Conservation (phyloP, 441 rosid species). For the Erodium texanum region DNA sequence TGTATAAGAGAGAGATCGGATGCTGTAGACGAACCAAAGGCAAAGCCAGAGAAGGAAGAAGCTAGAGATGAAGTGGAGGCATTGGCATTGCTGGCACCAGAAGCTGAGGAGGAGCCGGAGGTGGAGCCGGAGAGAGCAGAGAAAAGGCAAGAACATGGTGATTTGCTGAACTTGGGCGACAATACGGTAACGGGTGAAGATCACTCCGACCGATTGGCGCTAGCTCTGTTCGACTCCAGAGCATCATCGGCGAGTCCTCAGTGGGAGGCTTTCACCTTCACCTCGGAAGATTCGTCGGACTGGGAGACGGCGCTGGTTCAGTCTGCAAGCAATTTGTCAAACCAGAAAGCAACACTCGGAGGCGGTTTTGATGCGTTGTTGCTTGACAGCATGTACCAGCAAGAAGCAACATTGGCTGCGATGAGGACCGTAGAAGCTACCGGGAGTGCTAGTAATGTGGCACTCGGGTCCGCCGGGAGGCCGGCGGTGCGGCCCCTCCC, state of each 20-base stretch:
- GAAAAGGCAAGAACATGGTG: constrained; percentile 27
- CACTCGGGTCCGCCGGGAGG: constrained; percentile 39
- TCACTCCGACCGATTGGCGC: constrained; percentile 42
- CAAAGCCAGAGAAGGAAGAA: constrained; percentile 12
- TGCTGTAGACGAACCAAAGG: constrained; percentile 17
- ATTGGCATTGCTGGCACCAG: constrained; percentile 51
- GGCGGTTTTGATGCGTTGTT: constrained; percentile 51
- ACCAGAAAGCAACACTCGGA: constrained; percentile 27
- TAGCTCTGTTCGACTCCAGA: constrained; percentile 57
- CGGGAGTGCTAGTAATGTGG: constrained; percentile 54
- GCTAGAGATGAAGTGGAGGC: too few relatives aligned
- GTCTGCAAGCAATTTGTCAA: constrained; percentile 43
- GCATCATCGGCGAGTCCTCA: constrained; percentile 20
- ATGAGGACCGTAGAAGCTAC: constrained; percentile 20
- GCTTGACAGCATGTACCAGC: constrained; percentile 61
- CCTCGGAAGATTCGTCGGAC: constrained; percentile 35
- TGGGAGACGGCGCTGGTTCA: constrained; percentile 78
- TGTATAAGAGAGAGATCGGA: constrained; percentile 50
- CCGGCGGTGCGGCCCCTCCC: constrained; percentile 48
- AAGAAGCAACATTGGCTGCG: constrained; percentile 26
- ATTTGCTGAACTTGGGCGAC: constrained; percentile 52
- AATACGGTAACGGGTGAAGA: constrained; percentile 30
- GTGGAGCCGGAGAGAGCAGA: constrained; percentile 14
- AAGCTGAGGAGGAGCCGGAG: constrained; percentile 18
- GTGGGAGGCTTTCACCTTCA: constrained; percentile 53